phyloP scores from a whole-genome alignment of 805 yeast species.

The Starmera dryadoides region DNA sequence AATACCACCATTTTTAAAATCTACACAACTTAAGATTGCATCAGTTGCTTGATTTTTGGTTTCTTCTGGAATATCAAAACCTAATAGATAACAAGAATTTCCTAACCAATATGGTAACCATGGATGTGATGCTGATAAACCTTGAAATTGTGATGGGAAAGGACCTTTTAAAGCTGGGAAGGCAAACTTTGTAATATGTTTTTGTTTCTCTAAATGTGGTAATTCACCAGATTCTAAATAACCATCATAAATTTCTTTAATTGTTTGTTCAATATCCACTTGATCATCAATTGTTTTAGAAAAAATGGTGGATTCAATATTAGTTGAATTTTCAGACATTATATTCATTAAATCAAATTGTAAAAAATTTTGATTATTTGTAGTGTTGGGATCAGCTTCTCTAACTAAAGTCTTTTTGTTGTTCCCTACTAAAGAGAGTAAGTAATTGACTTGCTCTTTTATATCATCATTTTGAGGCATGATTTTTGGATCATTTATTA shows the following conservation, averaged over 20 bases:
- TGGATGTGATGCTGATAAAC: slow-evolving; percentile 82
- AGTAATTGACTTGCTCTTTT: not conserved
- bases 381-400: not conserved
- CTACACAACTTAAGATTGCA: slow-evolving; percentile 23
- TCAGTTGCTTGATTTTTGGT: slow-evolving; percentile 22
- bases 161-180: slow-evolving; percentile 11
- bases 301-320: slow-evolving; percentile 20
- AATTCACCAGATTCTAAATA: slow-evolving; percentile 10
- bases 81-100: slow-evolving; percentile 43
- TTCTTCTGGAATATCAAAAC: slow-evolving; percentile 19
- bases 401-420: slow-evolving; percentile 2
- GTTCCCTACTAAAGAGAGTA: slow-evolving; percentile 7
- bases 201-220: slow-evolving; percentile 8
- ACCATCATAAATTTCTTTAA: slow-evolving; percentile 25
- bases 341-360: slow-evolving; percentile 8
- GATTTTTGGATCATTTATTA: not conserved
- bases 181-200: slow-evolving; percentile 12
- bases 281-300: slow-evolving; percentile 32
- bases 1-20: slow-evolving; percentile 50
- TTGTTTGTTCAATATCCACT: slow-evolving; percentile 21
- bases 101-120: slow-evolving; percentile 87
- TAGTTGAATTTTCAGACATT: slow-evolving; percentile 8
- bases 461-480: not conserved
- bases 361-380: not conserved
- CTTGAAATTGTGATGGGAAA: slow-evolving; percentile 20